Conservation (phyloP, 352 stramenopile species). For the Pythium grandisporangium region DNA sequence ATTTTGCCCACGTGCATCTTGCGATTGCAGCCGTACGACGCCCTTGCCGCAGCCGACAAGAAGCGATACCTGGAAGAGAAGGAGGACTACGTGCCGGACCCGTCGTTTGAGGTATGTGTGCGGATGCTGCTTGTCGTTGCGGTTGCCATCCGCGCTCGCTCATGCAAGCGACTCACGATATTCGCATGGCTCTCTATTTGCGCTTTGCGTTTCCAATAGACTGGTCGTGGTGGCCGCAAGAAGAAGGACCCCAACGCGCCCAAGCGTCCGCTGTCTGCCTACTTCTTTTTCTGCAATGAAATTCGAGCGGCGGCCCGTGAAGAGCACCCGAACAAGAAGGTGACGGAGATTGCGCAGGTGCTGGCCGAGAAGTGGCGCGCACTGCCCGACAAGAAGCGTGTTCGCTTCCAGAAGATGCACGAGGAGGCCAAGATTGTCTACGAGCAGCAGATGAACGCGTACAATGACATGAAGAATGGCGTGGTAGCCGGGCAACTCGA, state of each 20-base stretch:
- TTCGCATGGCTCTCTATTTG: too few relatives aligned
- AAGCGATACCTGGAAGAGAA: constrained; percentile 84
- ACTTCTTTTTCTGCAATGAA: constrained; percentile 95
- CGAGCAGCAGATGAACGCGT: constrained; percentile 84
- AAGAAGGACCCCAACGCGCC: constrained; percentile 92
- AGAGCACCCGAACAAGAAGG: constrained; percentile 92
- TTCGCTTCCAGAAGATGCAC: constrained; percentile 85
- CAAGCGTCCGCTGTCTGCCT: constrained; percentile 92
- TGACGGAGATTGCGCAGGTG: constrained; percentile 87
- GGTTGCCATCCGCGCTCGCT: too few relatives aligned
- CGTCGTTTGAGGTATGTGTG: constrained; percentile 76
- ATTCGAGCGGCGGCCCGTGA: constrained; percentile 85
- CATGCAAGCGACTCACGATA: too few relatives aligned
- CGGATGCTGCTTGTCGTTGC: too few relatives aligned
- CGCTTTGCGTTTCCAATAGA: too few relatives aligned
- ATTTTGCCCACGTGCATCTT: too few relatives aligned
- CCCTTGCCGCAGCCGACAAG: constrained; percentile 81
- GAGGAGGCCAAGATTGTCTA: constrained; percentile 84
- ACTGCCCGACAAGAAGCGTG: constrained; percentile 89
- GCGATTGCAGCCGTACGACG: constrained; percentile 74
- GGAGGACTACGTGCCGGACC: constrained; percentile 84
- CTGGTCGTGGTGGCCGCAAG: constrained; percentile 50
- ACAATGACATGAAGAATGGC: constrained; percentile 61
- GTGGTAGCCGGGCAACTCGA: constrained; percentile 27
- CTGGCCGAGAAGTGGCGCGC: constrained; percentile 80